Evolutionary conservation across 257 asterid genomes (phyloP).

Genomic region (Capsicum rhomboideum): DNA sequence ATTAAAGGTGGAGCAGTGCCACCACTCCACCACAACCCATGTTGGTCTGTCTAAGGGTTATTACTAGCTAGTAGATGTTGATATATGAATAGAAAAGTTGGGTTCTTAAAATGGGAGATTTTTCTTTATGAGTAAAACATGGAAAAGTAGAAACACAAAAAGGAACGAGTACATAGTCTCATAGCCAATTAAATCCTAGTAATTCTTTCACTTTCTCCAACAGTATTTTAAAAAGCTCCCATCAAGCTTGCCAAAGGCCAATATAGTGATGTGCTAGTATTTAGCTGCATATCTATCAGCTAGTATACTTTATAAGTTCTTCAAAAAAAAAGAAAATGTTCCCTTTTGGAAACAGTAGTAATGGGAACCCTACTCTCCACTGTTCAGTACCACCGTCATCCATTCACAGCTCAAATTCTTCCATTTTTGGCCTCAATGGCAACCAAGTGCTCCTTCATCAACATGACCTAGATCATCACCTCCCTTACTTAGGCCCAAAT

Average conservation of each 20-base stretch:
- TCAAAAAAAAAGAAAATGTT: slow-evolving; percentile 20
- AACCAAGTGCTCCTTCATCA: slow-evolving; percentile 28
- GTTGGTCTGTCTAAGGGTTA: too few species aligned
- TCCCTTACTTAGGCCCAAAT: slow-evolving; percentile 20
- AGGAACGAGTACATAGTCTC: not conserved
- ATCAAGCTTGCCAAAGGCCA: not conserved
- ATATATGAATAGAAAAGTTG: not conserved
- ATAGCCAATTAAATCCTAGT: not conserved
- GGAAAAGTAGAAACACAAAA: not conserved
- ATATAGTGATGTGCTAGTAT: not conserved
- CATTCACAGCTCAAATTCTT: too few species aligned
- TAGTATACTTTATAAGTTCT: not conserved
- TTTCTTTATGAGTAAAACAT: not conserved
- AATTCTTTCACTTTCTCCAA: too few species aligned
- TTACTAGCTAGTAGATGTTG: not conserved
- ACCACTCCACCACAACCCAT: too few species aligned
- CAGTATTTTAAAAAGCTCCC: not conserved
- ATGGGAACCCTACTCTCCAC: slow-evolving; percentile 36
- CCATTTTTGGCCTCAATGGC: slow-evolving; percentile 12
- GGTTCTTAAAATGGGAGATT: not conserved
- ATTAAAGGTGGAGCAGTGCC: too few species aligned
- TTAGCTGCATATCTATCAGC: not conserved
- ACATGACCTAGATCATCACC: slow-evolving; percentile 1
- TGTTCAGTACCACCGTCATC: not conserved
- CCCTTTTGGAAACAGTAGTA: slow-evolving; percentile 7